A percentile compares a stretch with the other conserved stretches of the same genome.
Evolutionary conservation across 139 green algal species (phyloP).

Genomic region (Chlamydomonas schloesseri): DNA sequence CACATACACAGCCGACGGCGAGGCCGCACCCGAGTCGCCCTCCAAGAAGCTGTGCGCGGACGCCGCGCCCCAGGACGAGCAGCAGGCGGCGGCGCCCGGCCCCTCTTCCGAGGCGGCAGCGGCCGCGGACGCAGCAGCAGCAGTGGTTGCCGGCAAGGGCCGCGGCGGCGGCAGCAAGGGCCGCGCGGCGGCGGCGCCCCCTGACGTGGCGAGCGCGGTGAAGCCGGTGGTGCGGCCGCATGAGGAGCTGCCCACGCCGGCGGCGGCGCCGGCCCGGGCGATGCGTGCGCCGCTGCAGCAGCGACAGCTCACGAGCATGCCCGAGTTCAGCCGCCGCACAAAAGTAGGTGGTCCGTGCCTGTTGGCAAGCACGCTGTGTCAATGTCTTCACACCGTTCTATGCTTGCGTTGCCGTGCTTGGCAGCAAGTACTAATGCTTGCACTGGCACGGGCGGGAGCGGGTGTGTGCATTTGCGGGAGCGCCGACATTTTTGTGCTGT

Average conservation of each 20-base stretch:
- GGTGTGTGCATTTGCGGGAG: too few species aligned
- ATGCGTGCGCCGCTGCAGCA: not conserved
- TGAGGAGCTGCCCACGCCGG: not conserved
- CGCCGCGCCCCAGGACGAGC: not conserved
- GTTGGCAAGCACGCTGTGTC: not conserved
- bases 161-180: not conserved
- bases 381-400: too few species aligned
- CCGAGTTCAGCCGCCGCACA: conserved; percentile 2
- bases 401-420: too few species aligned
- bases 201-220: not conserved
- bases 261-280: not conserved
- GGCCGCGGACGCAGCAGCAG: not conserved
- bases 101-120: not conserved
- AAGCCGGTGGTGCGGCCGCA: too few species aligned
- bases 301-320: not conserved
- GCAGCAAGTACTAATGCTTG: not conserved
- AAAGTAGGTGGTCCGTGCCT: not conserved
- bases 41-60: conserved; percentile 25
- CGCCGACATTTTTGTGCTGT: too few species aligned
- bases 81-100: not conserved
- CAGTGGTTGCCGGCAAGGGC: not conserved
- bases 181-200: too few species aligned
- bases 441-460: too few species aligned
- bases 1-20: not conserved
- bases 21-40: not conserved